Conservation (phyloP, 306 rosid genomes). For the Cucurbita ficifolia region DNA sequence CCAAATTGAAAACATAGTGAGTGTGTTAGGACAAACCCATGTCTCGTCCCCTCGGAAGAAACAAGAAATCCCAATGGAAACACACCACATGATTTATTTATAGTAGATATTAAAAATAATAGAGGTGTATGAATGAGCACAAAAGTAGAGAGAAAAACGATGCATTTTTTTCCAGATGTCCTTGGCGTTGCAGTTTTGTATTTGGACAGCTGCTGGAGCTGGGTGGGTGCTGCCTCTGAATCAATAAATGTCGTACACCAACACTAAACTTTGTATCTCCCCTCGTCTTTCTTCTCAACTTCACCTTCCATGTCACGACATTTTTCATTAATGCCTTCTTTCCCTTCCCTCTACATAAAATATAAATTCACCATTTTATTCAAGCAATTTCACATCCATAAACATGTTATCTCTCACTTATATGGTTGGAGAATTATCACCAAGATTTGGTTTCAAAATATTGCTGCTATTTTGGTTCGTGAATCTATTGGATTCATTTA, state of each 20-base stretch:
- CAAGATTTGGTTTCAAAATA: too few relatives aligned
- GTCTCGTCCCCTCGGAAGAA: not conserved
- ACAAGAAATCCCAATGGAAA: slow-evolving; percentile 1
- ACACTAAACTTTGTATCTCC: not conserved
- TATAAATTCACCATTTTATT: too few relatives aligned
- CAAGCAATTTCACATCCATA: too few relatives aligned
- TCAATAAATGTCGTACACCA: not conserved
- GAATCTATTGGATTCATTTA: too few relatives aligned
- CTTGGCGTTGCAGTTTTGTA: slow-evolving; percentile 7
- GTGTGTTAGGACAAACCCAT: not conserved
- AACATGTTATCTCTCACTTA: too few relatives aligned
- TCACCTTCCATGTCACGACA: not conserved
- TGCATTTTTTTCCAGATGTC: not conserved
- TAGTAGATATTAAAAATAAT: not conserved
- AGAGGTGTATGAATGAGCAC: not conserved
- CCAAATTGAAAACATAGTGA: not conserved
- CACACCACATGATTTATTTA: not conserved
- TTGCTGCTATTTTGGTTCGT: too few relatives aligned
- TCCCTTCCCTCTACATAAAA: too few relatives aligned
- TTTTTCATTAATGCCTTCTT: not conserved
- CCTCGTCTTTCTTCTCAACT: not conserved
- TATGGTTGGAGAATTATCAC: too few relatives aligned
- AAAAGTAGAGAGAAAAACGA: not conserved
- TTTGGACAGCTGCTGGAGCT: not conserved
- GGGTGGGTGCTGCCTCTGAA: not conserved